These are phyloP conservation scores for Daldinia bambusicola DNA, from an alignment of 495 filamentous ascomycete genomes.

Conservation along the genomic window DNA sequence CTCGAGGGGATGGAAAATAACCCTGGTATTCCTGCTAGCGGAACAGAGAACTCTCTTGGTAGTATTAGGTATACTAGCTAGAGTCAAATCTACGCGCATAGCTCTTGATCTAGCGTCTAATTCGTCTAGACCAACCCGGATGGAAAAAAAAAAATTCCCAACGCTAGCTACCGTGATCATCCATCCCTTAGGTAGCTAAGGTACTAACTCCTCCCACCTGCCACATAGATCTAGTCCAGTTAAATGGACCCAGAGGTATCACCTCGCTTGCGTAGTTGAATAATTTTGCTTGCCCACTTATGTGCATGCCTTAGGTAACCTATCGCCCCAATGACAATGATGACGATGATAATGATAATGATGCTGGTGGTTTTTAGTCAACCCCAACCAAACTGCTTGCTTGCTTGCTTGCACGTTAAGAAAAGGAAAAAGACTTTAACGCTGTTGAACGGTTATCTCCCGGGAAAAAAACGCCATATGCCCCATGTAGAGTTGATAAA, in stretches of 20 bases:
- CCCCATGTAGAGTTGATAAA: constrained; percentile 39
- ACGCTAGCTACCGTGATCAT: too few relatives aligned
- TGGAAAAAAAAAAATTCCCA: background rate
- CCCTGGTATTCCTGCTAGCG: background rate
- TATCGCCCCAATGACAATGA: constrained; percentile 10
- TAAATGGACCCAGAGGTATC: constrained; percentile 23
- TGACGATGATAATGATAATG: constrained; percentile 7
- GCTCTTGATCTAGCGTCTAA: background rate
- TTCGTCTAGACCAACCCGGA: background rate
- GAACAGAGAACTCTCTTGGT: background rate
- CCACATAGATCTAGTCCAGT: constrained; percentile 29
- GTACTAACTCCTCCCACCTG: background rate
- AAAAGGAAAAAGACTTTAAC: background rate
- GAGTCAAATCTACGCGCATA: constrained; percentile 1
- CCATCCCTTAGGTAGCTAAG: too few relatives aligned
- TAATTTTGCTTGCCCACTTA: constrained; percentile 7
- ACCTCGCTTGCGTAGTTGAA: constrained; percentile 37
- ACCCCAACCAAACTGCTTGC: background rate
- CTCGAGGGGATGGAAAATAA: background rate
- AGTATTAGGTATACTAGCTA: background rate
- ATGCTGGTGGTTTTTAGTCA: background rate
- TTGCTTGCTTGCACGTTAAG: too few relatives aligned
- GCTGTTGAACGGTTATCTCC: constrained; percentile 36
- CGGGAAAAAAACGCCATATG: constrained; percentile 28
- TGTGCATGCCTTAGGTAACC: background rate